A percentile compares a stretch with the other conserved stretches of the same genome.
Evolutionary conservation across 2,329 filamentous ascomycete genomes (phyloP).

Genomic region (Setomelanomma holmii): DNA sequence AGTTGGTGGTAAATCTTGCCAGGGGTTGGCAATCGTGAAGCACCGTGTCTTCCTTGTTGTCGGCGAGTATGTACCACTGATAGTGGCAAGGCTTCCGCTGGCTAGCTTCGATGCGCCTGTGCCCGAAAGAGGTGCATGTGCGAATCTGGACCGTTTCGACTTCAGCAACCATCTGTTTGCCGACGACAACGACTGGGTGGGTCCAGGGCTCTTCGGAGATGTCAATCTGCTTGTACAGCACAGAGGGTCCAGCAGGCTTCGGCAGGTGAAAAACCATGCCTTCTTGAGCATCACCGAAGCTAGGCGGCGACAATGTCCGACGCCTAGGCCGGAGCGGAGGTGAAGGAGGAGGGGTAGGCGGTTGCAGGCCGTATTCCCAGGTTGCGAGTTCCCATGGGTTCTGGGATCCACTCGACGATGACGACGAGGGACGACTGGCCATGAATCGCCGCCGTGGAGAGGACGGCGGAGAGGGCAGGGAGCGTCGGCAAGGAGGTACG

Average conservation of each 20-base stretch:
- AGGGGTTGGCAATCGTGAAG: conserved; percentile 7
- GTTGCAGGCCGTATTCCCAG: neutral
- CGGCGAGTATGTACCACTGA: conserved; percentile 17
- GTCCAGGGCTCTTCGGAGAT: conserved; percentile 2
- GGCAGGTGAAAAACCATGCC: conserved; percentile 6
- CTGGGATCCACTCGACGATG: neutral
- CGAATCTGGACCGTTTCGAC: conserved; percentile 14
- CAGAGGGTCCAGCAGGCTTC: neutral
- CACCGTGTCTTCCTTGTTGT: conserved; percentile 5
- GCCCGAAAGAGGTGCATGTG: conserved; percentile 17
- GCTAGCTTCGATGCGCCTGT: conserved; percentile 2
- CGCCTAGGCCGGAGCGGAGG: neutral
- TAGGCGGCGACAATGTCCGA: neutral
- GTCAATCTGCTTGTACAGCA: neutral
- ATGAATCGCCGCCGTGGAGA: no score
- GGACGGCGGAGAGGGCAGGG: neutral
- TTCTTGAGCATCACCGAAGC: neutral
- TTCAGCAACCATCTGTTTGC: conserved; percentile 2
- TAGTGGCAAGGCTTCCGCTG: conserved; percentile 3
- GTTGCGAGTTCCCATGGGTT: neutral
- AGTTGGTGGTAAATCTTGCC: conserved; percentile 14
- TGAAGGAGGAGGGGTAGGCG: neutral
- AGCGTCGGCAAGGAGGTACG: neutral
- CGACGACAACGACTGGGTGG: conserved; percentile 18
- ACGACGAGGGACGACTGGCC: neutral